These are phyloP conservation scores for Raphidocelis subcapitata DNA, from an alignment of 139 green algal species.

Conservation along the genomic window DNA sequence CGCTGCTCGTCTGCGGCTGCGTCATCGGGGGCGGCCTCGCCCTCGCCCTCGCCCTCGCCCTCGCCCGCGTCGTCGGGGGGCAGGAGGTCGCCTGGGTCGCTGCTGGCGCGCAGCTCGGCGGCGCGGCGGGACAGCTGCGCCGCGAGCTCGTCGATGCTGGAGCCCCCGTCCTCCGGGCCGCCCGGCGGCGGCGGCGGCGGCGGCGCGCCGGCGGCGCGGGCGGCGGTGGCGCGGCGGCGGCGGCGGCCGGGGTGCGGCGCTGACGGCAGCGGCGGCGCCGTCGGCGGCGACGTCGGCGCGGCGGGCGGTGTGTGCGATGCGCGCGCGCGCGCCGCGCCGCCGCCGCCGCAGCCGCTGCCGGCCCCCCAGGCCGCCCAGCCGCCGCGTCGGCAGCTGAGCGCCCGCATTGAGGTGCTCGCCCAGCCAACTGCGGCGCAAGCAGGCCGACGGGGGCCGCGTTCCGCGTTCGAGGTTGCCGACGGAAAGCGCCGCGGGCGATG, in stretches of 20 bases:
- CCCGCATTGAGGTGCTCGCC: no score
- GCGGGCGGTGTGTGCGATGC: background rate
- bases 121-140: conserved; percentile 6
- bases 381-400: no score
- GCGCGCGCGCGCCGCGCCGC: background rate
- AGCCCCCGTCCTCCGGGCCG: background rate
- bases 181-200: background rate
- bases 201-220: background rate
- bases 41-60: background rate
- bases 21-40: background rate
- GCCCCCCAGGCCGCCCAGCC: no score
- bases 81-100: background rate
- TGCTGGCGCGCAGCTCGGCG: conserved; percentile 23
- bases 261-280: background rate
- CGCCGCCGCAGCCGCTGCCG: no score
- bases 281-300: background rate
- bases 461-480: no score
- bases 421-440: no score
- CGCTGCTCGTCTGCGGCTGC: background rate
- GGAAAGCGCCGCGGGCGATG: no score
- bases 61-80: background rate
- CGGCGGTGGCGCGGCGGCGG: background rate
- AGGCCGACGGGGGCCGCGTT: no score
- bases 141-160: conserved; percentile 24
- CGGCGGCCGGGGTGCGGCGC: background rate